phyloP scores from a whole-genome alignment of 2,329 filamentous ascomycete genomes.

The Chaetomiaceae sp. region DNA sequence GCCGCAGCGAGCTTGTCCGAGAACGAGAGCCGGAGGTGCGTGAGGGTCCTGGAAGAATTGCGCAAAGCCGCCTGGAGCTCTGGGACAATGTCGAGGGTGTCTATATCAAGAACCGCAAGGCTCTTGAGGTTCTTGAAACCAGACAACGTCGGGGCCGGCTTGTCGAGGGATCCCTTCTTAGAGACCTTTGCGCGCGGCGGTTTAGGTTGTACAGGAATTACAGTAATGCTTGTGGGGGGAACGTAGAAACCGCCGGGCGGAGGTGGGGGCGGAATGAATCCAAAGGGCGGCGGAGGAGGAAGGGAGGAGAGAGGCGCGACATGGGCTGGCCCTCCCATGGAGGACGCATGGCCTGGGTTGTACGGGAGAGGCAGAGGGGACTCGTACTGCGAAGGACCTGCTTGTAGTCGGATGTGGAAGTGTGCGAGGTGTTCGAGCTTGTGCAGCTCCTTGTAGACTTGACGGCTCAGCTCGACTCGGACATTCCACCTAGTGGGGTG shows the following conservation, averaged over 20 bases:
- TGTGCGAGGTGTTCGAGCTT: conserved; percentile 47
- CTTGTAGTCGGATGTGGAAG: conserved; percentile 55
- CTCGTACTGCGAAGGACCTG: conserved; percentile 51
- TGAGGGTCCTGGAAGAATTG: conserved; percentile 51
- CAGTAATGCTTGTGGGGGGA: conserved; percentile 27
- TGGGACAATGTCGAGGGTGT: conserved; percentile 49
- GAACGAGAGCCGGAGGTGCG: conserved; percentile 53
- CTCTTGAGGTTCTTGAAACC: conserved; percentile 52
- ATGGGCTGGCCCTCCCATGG: conserved; percentile 17
- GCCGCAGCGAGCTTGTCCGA: conserved; percentile 47
- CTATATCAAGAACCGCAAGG: conserved; percentile 56
- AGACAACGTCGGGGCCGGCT: conserved; percentile 50
- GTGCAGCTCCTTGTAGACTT: conserved; percentile 54
- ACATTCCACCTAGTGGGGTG: conserved; percentile 53
- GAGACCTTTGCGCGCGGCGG: conserved; percentile 32
- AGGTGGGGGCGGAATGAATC: conserved; percentile 18
- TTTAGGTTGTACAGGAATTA: conserved; percentile 35
- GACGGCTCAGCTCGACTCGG: conserved; percentile 55
- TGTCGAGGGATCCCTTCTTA: conserved; percentile 30
- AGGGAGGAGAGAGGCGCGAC: conserved; percentile 21
- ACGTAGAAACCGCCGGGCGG: conserved; percentile 26
- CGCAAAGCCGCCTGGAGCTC: conserved; percentile 53
- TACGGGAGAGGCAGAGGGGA: conserved; percentile 44
- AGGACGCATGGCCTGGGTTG: conserved; percentile 17
- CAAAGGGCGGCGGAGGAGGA: conserved; percentile 18